Conservation (phyloP, 2,329 filamentous ascomycete genomes). For the Botrytis porri region DNA sequence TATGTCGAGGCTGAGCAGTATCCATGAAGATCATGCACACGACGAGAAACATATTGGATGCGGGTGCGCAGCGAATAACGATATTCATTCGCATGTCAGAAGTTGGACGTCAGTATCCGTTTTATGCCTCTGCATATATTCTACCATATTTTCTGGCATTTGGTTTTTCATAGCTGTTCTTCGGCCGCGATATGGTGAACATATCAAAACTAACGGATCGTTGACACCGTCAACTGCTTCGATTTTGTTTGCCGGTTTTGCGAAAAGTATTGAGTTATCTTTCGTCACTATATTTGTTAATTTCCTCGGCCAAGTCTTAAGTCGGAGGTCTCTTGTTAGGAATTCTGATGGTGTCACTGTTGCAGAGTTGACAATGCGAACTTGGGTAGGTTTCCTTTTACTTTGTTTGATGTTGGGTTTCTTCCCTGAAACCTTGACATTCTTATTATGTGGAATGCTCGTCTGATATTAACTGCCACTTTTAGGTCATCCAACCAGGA, state of each 20-base stretch:
- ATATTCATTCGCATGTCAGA: conserved; percentile 29
- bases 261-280: conserved; percentile 73
- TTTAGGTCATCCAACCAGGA: conserved; percentile 70
- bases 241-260: conserved; percentile 64
- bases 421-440: not conserved
- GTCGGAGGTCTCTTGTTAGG: conserved; percentile 62
- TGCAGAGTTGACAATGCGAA: conserved; percentile 74
- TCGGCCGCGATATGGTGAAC: conserved; percentile 60
- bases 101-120: conserved; percentile 51
- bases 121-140: conserved; percentile 55
- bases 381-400: conserved; percentile 49
- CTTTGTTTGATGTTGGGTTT: not conserved
- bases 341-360: conserved; percentile 64
- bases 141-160: conserved; percentile 61
- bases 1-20: conserved; percentile 5
- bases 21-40: not conserved
- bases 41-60: conserved; percentile 22
- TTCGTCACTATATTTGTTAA: conserved; percentile 77
- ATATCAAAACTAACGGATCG: conserved; percentile 51
- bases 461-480: conserved; percentile 58
- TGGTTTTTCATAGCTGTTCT: conserved; percentile 61
- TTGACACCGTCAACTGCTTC: conserved; percentile 63
- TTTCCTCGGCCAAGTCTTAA: conserved; percentile 71
- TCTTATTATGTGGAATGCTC: conserved; percentile 26
- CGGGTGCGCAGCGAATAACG: conserved; percentile 28